These are phyloP conservation scores for Chloris gayana DNA, from an alignment of 176 grass and related monocot species.

Conservation along the genomic window DNA sequence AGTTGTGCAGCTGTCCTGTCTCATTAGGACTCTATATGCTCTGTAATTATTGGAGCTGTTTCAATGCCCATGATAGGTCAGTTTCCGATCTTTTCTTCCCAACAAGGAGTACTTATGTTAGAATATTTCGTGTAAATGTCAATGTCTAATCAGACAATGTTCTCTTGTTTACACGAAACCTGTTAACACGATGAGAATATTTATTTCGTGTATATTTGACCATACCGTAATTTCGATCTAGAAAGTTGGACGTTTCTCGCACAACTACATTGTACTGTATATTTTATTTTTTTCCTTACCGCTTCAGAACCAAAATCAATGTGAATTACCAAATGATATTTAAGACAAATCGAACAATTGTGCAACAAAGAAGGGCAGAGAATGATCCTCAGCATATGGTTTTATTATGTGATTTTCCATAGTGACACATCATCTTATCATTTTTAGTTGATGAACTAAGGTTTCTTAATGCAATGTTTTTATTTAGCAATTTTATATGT, in stretches of 20 bases:
- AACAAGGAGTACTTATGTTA: no score
- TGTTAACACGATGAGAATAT: neutral
- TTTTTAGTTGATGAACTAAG: no score
- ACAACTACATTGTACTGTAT: neutral
- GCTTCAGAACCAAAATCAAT: no score
- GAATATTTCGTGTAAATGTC: no score
- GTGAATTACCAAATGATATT: no score
- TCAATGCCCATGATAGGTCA: neutral
- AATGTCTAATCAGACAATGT: neutral
- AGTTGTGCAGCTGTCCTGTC: neutral
- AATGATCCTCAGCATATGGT: no score
- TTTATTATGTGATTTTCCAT: no score
- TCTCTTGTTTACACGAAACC: neutral
- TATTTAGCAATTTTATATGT: no score
- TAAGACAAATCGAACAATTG: no score
- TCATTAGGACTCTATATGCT: neutral
- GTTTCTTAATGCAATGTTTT: no score
- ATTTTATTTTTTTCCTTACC: neutral
- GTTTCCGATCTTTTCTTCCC: neutral
- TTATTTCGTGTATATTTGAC: neutral
- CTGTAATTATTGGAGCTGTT: neutral
- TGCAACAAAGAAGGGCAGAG: no score
- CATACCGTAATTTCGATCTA: neutral
- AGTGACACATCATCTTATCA: no score
- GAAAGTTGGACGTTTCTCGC: neutral